Percentiles rank a stretch among this genome's conserved stretches.
These are phyloP conservation scores for Diaporthe sp. DNA, from an alignment of 2,329 filamentous ascomycete species.

Conservation along the genomic window DNA sequence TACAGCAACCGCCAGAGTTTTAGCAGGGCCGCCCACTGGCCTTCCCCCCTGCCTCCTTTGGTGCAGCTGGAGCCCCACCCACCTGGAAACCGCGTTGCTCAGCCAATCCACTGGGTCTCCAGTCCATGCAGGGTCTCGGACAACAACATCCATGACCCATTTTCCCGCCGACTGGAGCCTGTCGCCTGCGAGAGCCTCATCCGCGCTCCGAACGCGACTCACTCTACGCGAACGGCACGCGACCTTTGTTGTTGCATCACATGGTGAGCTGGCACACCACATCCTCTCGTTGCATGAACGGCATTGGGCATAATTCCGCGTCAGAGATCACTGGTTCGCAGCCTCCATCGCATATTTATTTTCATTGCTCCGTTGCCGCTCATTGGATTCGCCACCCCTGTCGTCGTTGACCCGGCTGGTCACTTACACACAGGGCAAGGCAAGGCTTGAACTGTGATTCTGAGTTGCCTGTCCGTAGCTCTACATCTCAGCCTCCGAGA, in stretches of 20 bases:
- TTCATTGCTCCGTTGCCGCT: constrained; percentile 15
- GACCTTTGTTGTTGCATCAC: constrained; percentile 23
- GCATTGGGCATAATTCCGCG: not conserved
- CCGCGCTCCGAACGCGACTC: constrained; percentile 34
- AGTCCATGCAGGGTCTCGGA: constrained; percentile 24
- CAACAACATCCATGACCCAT: constrained; percentile 35
- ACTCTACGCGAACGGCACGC: constrained; percentile 41
- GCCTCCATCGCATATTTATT: constrained; percentile 27
- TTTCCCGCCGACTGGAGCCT: constrained; percentile 22
- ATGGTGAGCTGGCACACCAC: constrained; percentile 7
- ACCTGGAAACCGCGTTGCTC: constrained; percentile 37
- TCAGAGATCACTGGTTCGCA: constrained; percentile 7
- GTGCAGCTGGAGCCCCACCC: constrained; percentile 3
- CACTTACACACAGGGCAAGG: constrained; percentile 13
- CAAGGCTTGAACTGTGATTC: constrained; percentile 2
- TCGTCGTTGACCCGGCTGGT: constrained; percentile 9
- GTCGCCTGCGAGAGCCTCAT: constrained; percentile 23
- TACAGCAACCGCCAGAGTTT: constrained; percentile 38
- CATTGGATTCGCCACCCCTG: constrained; percentile 18
- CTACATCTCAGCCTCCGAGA: constrained; percentile 46
- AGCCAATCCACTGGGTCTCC: constrained; percentile 35
- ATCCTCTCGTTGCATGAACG: constrained; percentile 13
- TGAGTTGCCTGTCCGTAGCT: constrained; percentile 33
- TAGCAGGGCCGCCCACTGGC: constrained; percentile 4
- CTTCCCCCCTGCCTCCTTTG: not conserved